Evolutionary conservation across 768 basidiomycete species (phyloP).

Genomic region (Leccinum subgranulosum): DNA sequence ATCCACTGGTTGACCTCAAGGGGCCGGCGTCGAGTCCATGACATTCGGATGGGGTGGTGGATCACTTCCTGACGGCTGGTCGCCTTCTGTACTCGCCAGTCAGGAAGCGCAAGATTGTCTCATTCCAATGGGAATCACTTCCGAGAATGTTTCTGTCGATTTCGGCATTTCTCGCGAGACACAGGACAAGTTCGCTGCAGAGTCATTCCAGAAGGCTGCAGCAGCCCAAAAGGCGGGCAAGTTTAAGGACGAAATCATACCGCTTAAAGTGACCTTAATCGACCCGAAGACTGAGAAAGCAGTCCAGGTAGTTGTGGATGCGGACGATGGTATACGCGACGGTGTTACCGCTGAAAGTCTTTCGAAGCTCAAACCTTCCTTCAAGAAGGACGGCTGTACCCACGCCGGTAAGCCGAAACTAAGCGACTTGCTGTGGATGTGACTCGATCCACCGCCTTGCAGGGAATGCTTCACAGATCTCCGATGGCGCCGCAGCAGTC

Average conservation of each 20-base stretch:
- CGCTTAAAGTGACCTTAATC: conserved; percentile 63
- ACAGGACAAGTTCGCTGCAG: conserved; percentile 86
- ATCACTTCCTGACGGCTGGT: conserved; percentile 54
- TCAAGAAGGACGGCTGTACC: conserved; percentile 69
- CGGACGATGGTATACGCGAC: conserved; percentile 83
- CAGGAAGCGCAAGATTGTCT: conserved; percentile 78
- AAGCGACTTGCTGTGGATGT: not conserved
- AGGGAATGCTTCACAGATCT: conserved; percentile 86
- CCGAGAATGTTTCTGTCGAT: conserved; percentile 86
- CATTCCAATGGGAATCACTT: conserved; percentile 90
- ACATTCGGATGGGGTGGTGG: conserved; percentile 67
- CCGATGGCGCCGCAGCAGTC: conserved; percentile 91
- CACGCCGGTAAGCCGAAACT: conserved; percentile 53
- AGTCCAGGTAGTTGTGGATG: conserved; percentile 65
- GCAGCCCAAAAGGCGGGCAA: conserved; percentile 76
- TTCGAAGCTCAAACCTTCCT: conserved; percentile 82
- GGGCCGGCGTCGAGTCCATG: conserved; percentile 91
- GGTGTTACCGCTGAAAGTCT: conserved; percentile 80
- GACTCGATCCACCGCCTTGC: conserved; percentile 1
- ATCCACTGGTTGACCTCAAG: conserved; percentile 32
- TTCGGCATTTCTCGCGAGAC: conserved; percentile 67
- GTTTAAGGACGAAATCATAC: conserved; percentile 82
- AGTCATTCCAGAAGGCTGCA: conserved; percentile 82
- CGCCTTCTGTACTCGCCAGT: conserved; percentile 61
- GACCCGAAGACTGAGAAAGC: conserved; percentile 75